phyloP scores from a whole-genome alignment of 2,329 filamentous ascomycete genomes.

The Calonectria leucothoes region DNA sequence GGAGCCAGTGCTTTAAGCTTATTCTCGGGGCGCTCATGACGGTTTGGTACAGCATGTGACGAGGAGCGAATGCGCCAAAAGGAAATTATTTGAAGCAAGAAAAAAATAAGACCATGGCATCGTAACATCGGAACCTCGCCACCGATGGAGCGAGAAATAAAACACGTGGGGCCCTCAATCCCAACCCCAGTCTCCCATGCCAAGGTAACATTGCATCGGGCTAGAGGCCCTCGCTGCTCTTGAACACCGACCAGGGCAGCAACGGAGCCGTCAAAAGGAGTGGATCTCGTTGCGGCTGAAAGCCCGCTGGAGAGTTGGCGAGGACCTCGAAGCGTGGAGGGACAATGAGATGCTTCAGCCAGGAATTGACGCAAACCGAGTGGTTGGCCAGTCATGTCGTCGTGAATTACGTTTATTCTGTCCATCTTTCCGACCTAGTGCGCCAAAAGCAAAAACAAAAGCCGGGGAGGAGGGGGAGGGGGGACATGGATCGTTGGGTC shows the following conservation, averaged over 20 bases:
- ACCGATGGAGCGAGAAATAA: not conserved
- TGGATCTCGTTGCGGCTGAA: conserved; percentile 1
- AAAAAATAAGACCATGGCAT: not conserved
- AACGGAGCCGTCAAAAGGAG: not conserved
- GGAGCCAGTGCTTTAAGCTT: conserved; percentile 19
- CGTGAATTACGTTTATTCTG: not conserved
- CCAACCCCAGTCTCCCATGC: not conserved
- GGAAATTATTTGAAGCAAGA: not conserved
- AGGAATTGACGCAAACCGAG: conserved; percentile 13
- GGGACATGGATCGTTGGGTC: not conserved
- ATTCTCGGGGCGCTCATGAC: not conserved
- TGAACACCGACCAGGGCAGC: not conserved
- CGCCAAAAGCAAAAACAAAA: not conserved
- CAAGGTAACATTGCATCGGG: conserved; percentile 9
- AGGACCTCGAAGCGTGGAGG: not conserved
- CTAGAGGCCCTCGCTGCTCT: not conserved
- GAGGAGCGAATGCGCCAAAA: not conserved
- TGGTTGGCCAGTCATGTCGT: not conserved
- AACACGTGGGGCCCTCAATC: conserved; percentile 1
- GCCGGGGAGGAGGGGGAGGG: not conserved
- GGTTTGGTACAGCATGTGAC: not conserved
- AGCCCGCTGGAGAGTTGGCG: not conserved
- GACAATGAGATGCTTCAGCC: conserved; percentile 23
- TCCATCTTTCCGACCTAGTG: not conserved
- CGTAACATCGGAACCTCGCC: conserved; percentile 13